Evolutionary conservation across 257 asterid genomes (phyloP).

Genomic region (Echites panduratus): DNA sequence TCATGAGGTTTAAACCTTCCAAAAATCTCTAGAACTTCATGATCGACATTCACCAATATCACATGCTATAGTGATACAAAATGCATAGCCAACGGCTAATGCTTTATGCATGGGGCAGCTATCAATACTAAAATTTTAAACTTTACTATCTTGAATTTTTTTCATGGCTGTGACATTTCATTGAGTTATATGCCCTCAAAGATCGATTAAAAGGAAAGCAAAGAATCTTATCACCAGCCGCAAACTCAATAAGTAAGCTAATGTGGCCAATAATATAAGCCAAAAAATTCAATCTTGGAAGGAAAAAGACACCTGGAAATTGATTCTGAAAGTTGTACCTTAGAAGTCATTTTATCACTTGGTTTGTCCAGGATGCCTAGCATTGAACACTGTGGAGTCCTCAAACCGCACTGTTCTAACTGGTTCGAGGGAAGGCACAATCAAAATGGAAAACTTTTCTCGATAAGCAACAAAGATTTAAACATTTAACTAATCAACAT

Average conservation of each 20-base stretch:
- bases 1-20: background rate
- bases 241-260: background rate
- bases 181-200: background rate
- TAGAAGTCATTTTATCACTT: conserved; percentile 39
- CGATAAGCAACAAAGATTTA: background rate
- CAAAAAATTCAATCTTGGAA: background rate
- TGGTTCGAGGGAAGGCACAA: conserved; percentile 26
- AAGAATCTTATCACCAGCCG: no score
- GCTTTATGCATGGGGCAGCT: background rate
- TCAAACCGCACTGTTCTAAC: conserved; percentile 63
- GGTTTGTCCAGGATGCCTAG: conserved; percentile 67
- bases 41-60: background rate
- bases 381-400: conserved; percentile 83
- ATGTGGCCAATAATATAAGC: no score
- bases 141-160: background rate
- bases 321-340: conserved; percentile 27
- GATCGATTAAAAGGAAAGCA: background rate
- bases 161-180: background rate
- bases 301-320: background rate
- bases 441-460: background rate
- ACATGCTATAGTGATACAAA: background rate
- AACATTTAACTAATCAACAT: background rate
- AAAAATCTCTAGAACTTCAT: background rate
- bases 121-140: background rate
- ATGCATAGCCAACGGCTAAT: background rate